Evolutionary conservation across 805 yeast species (phyloP).

Genomic region (Metschnikowia hibisci): DNA sequence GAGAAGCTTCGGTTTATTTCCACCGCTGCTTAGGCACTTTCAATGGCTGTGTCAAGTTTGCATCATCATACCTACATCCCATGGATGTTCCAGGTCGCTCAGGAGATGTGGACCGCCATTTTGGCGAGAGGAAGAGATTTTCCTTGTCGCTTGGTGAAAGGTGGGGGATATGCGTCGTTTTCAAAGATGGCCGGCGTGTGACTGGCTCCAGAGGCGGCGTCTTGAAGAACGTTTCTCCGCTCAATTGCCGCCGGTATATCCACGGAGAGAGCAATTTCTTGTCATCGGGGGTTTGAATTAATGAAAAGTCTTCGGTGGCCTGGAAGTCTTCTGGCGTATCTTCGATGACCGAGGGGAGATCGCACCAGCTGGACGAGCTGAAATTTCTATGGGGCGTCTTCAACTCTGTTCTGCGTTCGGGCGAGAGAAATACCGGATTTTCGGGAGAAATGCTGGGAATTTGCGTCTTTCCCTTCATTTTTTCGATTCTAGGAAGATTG

Average conservation of each 20-base stretch:
- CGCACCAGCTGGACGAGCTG: slow-evolving; percentile 6
- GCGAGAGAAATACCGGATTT: slow-evolving; percentile 31
- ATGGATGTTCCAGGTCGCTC: slow-evolving; percentile 33
- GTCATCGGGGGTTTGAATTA: slow-evolving; percentile 5
- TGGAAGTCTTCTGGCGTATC: slow-evolving; percentile 3
- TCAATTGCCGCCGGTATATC: slow-evolving; percentile 1
- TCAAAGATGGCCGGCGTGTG: slow-evolving; percentile 13
- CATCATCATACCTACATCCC: slow-evolving; percentile 33
- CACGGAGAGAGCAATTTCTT: slow-evolving; percentile 1
- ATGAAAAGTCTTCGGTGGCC: slow-evolving; percentile 4
- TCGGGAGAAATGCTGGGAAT: slow-evolving; percentile 30
- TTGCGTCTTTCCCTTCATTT: slow-evolving; percentile 17
- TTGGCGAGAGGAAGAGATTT: slow-evolving; percentile 5
- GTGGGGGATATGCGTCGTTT: slow-evolving; percentile 18
- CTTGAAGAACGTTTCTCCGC: background rate
- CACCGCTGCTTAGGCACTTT: slow-evolving; percentile 12
- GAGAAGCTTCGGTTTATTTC: slow-evolving; percentile 5
- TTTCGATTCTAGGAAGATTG: slow-evolving; percentile 23
- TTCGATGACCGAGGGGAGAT: slow-evolving; percentile 3
- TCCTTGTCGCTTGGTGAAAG: slow-evolving; percentile 12
- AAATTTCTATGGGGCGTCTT: slow-evolving; percentile 5
- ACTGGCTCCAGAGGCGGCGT: slow-evolving; percentile 5
- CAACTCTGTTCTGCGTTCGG: slow-evolving; percentile 10
- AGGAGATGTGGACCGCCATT: slow-evolving; percentile 27
- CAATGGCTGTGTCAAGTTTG: slow-evolving; percentile 24